Evolutionary conservation across 345 rosid genomes (phyloP), one percentile per base, ranked within the genome.

Genomic region (Brassica cretica): DNA sequence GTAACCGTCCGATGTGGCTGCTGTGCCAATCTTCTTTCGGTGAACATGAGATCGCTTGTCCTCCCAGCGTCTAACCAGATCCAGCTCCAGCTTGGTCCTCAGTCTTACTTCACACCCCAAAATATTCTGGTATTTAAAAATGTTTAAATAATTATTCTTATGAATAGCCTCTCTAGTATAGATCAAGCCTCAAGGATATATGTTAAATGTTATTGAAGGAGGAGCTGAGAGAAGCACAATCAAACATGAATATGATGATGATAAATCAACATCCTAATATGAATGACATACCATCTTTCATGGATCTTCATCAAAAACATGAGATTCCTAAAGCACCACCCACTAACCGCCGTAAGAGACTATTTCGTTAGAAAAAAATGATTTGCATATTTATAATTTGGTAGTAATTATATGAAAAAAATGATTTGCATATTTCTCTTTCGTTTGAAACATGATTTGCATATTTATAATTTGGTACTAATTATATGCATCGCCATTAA

Each of bases 1-100:
- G 99, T 96, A 41, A 89, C 98, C 8, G 96, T 96, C 55, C 88
- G 97, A 75, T 96, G 98, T 74, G 99, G 98, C 14, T 97, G 94
- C 88, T 96, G 99, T 84, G 83, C 91, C 80, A 91, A 88, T 78
- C 96, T 96, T 63, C 81, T 96, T 70, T 88, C 98, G 1, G 97
- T 89, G 71, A 90, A 83, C 87, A 91, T 87, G 93, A 85, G 93
- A 10, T 82, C 89, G 64, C 71, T 82, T 71, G 87, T 91, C 21
- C 86, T 89, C 65, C 97, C 98, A 27, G 79, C 93, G 0, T 83
- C 92, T 10, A 91, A 89, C 82, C 96, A 90, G 85, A 87, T 89
- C 72, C 95, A 95, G 56, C 80, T 80, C 19, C 83, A 80, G 73
- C 84, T 85, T 5, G 89, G 91, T 24, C 97, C 88, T 75, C 96